These are phyloP conservation scores for Quercus suber DNA, from an alignment of 306 rosid genomes.

Conservation along the genomic window DNA sequence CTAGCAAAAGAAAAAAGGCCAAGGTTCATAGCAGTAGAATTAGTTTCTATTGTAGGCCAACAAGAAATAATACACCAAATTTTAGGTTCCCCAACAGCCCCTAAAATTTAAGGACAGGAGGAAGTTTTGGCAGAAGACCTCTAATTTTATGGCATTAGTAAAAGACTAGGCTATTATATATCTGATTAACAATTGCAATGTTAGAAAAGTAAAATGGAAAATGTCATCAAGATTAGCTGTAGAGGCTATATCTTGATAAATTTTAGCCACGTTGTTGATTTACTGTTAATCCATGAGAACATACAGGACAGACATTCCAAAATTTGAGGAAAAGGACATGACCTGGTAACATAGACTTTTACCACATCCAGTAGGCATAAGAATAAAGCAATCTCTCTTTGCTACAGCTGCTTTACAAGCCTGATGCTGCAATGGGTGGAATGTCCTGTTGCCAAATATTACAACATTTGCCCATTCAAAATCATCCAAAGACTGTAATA, in stretches of 20 bases:
- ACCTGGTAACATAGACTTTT: constrained; percentile 99
- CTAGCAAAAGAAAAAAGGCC: neutral
- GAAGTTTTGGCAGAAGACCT: neutral
- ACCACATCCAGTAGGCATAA: constrained; percentile 99
- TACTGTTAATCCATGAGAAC: constrained; percentile 3
- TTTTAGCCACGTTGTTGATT: constrained; percentile 6
- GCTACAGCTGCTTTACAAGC: constrained; percentile 81
- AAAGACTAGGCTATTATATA: neutral
- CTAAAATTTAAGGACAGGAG: neutral
- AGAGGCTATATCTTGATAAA: neutral
- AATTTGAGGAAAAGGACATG: constrained; percentile 30
- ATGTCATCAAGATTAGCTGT: neutral
- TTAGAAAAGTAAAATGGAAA: neutral
- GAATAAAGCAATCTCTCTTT: constrained; percentile 81
- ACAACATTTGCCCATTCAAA: constrained; percentile 90
- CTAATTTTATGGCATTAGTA: neutral
- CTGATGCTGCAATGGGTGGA: constrained; percentile 87
- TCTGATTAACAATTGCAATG: neutral
- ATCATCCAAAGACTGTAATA: constrained; percentile 67
- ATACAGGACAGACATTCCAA: constrained; percentile 2
- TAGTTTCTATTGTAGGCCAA: neutral
- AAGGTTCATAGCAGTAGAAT: neutral
- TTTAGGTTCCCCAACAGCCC: neutral
- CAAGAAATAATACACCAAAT: neutral
- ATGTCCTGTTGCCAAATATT: constrained; percentile 69